Conservation (phyloP, 768 basidiomycete genomes). For the Boletus sensibilis region DNA sequence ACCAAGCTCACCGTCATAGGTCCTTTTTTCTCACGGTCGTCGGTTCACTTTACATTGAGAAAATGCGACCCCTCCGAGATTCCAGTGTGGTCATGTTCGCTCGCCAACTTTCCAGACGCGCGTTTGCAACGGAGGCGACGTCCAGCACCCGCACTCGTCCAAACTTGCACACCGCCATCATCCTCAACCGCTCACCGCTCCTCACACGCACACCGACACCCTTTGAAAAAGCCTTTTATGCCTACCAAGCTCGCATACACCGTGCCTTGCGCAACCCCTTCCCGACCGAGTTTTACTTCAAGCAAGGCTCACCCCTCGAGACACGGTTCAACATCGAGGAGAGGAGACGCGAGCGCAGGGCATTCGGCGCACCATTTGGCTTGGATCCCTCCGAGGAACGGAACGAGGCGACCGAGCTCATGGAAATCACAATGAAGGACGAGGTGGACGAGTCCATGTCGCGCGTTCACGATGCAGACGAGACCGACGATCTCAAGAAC, state of each 20-base stretch:
- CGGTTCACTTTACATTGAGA: constrained; percentile 4
- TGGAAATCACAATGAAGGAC: constrained; percentile 56
- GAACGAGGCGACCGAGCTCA: constrained; percentile 51
- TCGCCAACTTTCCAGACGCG: constrained; percentile 29
- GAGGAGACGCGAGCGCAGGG: constrained; percentile 62
- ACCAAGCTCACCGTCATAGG: neutral
- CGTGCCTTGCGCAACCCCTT: constrained; percentile 87
- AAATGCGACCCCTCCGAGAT: no score
- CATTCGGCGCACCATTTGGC: constrained; percentile 69
- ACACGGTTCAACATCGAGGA: constrained; percentile 78
- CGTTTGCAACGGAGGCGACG: constrained; percentile 44
- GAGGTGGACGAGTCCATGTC: constrained; percentile 64
- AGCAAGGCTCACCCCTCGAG: constrained; percentile 83
- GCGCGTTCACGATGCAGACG: constrained; percentile 61
- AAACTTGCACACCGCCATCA: constrained; percentile 57
- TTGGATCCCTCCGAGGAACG: constrained; percentile 41
- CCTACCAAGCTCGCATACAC: constrained; percentile 79
- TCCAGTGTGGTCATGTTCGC: constrained; percentile 13
- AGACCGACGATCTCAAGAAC: constrained; percentile 59
- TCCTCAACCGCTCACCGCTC: constrained; percentile 77
- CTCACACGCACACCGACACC: constrained; percentile 67
- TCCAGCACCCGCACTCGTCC: constrained; percentile 25
- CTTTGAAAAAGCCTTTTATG: constrained; percentile 80
- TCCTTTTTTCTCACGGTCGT: constrained; percentile 36
- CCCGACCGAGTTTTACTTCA: constrained; percentile 91